A percentile compares a stretch with the other conserved stretches of the same genome.
Evolutionary conservation across 2,329 filamentous ascomycete species (phyloP).

Genomic region (Xylaria sp.): DNA sequence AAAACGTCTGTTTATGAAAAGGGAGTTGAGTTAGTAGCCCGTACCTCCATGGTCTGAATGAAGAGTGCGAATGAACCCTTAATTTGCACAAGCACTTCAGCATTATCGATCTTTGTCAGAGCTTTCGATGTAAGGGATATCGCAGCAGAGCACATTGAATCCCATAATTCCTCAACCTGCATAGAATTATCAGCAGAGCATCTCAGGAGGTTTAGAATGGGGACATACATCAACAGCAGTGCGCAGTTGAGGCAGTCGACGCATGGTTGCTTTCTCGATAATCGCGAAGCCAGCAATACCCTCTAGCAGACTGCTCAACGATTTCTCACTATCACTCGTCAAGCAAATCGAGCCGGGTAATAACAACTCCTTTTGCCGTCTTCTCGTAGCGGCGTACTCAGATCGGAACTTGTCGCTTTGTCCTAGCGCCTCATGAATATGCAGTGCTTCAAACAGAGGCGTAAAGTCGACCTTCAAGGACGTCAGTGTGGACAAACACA

Average conservation of each 20-base stretch:
- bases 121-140: conserved; percentile 77
- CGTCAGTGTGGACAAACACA: neutral
- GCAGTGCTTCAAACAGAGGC: conserved; percentile 87
- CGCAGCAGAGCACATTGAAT: conserved; percentile 89
- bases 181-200: neutral
- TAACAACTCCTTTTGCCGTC: conserved; percentile 86
- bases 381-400: conserved; percentile 87
- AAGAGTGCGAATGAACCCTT: conserved; percentile 91
- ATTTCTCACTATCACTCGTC: conserved; percentile 74
- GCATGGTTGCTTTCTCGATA: conserved; percentile 90
- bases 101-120: conserved; percentile 73
- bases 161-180: conserved; percentile 95
- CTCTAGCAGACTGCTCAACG: conserved; percentile 84
- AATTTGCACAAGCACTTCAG: conserved; percentile 86
- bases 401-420: conserved; percentile 85
- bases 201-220: neutral
- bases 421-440: conserved; percentile 92
- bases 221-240: conserved; percentile 69
- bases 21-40: conserved; percentile 22
- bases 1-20: neutral
- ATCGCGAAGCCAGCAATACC: conserved; percentile 95
- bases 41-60: conserved; percentile 94
- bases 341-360: conserved; percentile 72
- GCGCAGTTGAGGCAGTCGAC: conserved; percentile 74
- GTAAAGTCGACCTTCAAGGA: conserved; percentile 69